Evolutionary conservation across 805 yeast species (phyloP).

Genomic region (Hanseniaspora singularis): DNA sequence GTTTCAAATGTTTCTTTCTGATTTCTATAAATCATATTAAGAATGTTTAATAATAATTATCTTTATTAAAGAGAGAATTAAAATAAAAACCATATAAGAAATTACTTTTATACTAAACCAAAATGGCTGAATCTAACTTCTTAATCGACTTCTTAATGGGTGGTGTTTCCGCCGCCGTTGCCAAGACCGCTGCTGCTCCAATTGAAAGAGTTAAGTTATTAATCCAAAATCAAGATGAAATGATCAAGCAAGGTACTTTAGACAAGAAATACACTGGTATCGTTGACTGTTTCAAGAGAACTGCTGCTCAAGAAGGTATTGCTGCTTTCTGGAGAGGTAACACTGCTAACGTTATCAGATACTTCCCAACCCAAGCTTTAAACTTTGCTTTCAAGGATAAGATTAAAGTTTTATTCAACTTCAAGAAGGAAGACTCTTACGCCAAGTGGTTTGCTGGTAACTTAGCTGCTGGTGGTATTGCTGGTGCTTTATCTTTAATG

Average conservation of each 20-base stretch:
- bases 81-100: constrained; percentile 11
- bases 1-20: too few relatives aligned
- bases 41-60: too few relatives aligned
- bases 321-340: constrained; percentile 97
- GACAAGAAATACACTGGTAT: constrained; percentile 81
- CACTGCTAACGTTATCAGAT: constrained; percentile 97
- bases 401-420: constrained; percentile 89
- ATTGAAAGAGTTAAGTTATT: constrained; percentile 88
- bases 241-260: constrained; percentile 95
- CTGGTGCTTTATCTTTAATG: constrained; percentile 90
- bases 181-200: constrained; percentile 96
- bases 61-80: too few relatives aligned
- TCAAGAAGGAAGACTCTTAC: constrained; percentile 92
- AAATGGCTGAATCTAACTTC: constrained; percentile 37
- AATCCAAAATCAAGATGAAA: constrained; percentile 96
- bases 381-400: constrained; percentile 98
- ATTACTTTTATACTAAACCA: constrained; percentile 3
- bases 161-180: constrained; percentile 98
- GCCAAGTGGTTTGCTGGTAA: constrained; percentile 93
- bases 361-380: constrained; percentile 98
- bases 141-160: constrained; percentile 79
- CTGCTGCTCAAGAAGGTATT: constrained; percentile 86
- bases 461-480: constrained; percentile 97
- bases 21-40: too few relatives aligned
- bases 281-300: constrained; percentile 84